A percentile compares a stretch with the other conserved stretches of the same genome.
Conservation (phyloP, 2,329 filamentous ascomycete genomes). For the Colletotrichum falcatum region DNA sequence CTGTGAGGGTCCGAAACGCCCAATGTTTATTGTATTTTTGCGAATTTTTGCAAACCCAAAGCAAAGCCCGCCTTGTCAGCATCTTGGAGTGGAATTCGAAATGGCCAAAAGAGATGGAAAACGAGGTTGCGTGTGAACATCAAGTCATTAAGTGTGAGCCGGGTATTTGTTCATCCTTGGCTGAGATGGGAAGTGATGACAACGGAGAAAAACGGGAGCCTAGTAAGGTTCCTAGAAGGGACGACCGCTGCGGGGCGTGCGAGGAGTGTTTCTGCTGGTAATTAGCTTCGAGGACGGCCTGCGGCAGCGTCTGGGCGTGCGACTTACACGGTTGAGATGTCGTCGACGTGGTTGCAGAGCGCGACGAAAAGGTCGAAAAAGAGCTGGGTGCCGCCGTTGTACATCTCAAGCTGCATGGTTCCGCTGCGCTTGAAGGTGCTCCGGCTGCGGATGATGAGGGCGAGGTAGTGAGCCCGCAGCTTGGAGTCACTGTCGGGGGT, state of each 20-base stretch:
- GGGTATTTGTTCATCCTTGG: constrained; percentile 21
- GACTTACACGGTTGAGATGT: constrained; percentile 69
- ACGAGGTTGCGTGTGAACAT: constrained; percentile 30
- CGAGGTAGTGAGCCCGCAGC: constrained; percentile 89
- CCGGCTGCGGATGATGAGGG: constrained; percentile 89
- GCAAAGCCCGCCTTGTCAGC: background rate
- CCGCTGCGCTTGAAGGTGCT: constrained; percentile 92
- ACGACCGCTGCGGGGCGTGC: constrained; percentile 56
- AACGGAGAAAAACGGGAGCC: background rate
- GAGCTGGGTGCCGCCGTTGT: constrained; percentile 81
- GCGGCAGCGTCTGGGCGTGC: too few species aligned
- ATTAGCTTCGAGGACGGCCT: constrained; percentile 30
- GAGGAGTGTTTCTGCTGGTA: constrained; percentile 49
- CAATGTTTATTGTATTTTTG: constrained; percentile 39
- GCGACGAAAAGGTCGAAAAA: constrained; percentile 97
- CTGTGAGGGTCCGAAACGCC: constrained; percentile 15
- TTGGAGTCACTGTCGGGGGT: constrained; percentile 93
- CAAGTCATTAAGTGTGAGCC: constrained; percentile 45
- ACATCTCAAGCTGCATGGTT: constrained; percentile 97
- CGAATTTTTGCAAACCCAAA: constrained; percentile 17
- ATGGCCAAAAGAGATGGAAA: background rate
- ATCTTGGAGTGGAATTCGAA: background rate
- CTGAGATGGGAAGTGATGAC: constrained; percentile 8
- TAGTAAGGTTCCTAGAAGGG: constrained; percentile 43
- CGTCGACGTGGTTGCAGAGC: constrained; percentile 89